Conservation (phyloP, 2,329 filamentous ascomycete species). For the Chaetomium olivaceum region DNA sequence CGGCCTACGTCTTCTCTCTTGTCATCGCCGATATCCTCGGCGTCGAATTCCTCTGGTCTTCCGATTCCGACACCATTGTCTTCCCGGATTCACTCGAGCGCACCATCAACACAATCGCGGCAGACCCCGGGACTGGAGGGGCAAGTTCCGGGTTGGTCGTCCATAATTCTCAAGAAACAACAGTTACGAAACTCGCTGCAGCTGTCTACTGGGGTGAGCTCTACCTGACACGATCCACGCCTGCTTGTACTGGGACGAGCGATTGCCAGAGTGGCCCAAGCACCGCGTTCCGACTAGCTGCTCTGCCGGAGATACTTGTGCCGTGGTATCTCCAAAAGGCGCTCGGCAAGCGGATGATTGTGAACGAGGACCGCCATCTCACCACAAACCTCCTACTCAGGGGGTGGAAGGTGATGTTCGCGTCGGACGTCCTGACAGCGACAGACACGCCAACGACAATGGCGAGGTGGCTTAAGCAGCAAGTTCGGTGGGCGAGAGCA, state of each 20-base stretch:
- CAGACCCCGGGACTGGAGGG: slow-evolving; percentile 19
- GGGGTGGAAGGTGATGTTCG: slow-evolving; percentile 26
- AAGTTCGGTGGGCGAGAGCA: slow-evolving; percentile 25
- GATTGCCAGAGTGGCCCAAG: slow-evolving; percentile 25
- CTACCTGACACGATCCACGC: slow-evolving; percentile 25
- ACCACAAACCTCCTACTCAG: slow-evolving; percentile 22
- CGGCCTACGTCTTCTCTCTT: slow-evolving; percentile 22
- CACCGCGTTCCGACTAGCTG: slow-evolving; percentile 20
- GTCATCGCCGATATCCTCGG: slow-evolving; percentile 24
- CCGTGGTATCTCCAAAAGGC: slow-evolving; percentile 23
- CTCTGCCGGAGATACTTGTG: slow-evolving; percentile 19
- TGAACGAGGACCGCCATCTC: slow-evolving; percentile 26
- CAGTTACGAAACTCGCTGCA: slow-evolving; percentile 18
- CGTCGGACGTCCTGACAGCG: slow-evolving; percentile 21
- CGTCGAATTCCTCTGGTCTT: slow-evolving; percentile 25
- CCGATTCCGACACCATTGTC: slow-evolving; percentile 26
- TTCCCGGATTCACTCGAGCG: slow-evolving; percentile 22
- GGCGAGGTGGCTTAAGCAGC: slow-evolving; percentile 23
- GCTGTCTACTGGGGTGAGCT: slow-evolving; percentile 25
- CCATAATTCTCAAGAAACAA: slow-evolving; percentile 20
- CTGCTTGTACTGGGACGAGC: slow-evolving; percentile 20
- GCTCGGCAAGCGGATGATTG: slow-evolving; percentile 24
- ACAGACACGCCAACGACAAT: slow-evolving; percentile 25
- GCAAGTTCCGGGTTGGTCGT: slow-evolving; percentile 21
- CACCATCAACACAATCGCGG: slow-evolving; percentile 24